These are phyloP conservation scores for Epichloe brachyelytri DNA, from an alignment of 2,329 filamentous ascomycete genomes.

Conservation along the genomic window DNA sequence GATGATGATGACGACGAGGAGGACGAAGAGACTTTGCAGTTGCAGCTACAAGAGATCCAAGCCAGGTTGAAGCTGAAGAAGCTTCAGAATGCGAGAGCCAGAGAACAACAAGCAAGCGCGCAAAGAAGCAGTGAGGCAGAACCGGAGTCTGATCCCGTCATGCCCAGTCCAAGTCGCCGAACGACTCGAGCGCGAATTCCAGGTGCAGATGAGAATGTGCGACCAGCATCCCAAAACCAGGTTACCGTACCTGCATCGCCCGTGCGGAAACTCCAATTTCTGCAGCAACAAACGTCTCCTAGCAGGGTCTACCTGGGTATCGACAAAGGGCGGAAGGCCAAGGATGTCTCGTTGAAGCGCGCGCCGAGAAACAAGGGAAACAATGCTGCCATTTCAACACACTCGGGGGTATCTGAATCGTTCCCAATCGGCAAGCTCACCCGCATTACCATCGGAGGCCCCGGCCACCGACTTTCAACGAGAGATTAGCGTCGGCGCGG, in stretches of 20 bases:
- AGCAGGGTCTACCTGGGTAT: conserved; percentile 73
- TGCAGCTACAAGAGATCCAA: conserved; percentile 81
- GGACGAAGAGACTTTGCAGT: conserved; percentile 78
- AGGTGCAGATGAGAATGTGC: conserved; percentile 10
- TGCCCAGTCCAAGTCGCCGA: conserved; percentile 11
- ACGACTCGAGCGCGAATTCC: conserved; percentile 16
- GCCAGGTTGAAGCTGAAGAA: conserved; percentile 79
- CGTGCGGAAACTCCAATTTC: conserved; percentile 44
- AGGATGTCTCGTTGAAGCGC: conserved; percentile 73
- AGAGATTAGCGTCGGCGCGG: conserved; percentile 64
- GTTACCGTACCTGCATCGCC: conserved; percentile 68
- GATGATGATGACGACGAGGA: conserved; percentile 30
- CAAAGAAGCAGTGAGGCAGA: conserved; percentile 12
- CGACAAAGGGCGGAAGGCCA: conserved; percentile 71
- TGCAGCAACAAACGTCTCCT: conserved; percentile 54
- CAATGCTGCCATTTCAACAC: conserved; percentile 9
- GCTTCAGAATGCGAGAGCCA: conserved; percentile 46
- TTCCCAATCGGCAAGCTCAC: conserved; percentile 25
- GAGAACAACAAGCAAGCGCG: conserved; percentile 7
- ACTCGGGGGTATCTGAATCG: conserved; percentile 30
- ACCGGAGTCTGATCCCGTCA: conserved; percentile 9
- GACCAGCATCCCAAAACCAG: conserved; percentile 15
- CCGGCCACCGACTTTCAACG: conserved; percentile 58
- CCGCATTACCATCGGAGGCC: conserved; percentile 15
- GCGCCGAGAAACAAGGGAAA: conserved; percentile 37